Evolutionary conservation across 768 basidiomycete species (phyloP).

Genomic region (Pilatotrama ljubarskyi): DNA sequence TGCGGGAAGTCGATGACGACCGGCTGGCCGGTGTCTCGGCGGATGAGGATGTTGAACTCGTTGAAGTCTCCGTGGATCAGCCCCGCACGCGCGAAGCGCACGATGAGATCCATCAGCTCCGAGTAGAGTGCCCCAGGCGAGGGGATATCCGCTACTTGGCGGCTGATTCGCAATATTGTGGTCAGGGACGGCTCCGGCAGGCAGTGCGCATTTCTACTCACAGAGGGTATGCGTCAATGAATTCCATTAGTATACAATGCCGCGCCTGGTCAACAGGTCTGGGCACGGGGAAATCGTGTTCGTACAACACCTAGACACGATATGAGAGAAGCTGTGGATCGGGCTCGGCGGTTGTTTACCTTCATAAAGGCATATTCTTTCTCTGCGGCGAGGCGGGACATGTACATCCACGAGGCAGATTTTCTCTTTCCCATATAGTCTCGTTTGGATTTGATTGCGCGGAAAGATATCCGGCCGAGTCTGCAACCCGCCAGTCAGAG

Average conservation of each 20-base stretch:
- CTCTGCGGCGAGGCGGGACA: conserved; percentile 93
- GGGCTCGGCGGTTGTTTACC: conserved; percentile 42
- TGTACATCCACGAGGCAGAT: conserved; percentile 99
- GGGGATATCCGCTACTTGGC: conserved; percentile 81
- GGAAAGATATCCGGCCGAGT: conserved; percentile 95
- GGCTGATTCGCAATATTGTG: conserved; percentile 47
- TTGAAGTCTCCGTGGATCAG: conserved; percentile 99
- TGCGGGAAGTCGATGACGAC: conserved; percentile 98
- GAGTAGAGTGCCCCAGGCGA: conserved; percentile 92
- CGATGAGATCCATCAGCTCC: conserved; percentile 90
- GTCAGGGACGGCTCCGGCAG: conserved; percentile 1
- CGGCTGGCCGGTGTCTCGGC: conserved; percentile 70
- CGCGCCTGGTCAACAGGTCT: conserved; percentile 91
- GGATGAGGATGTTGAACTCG: conserved; percentile 97
- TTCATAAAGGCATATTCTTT: conserved; percentile 99
- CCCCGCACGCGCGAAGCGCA: conserved; percentile 89
- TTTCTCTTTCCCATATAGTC: conserved; percentile 96
- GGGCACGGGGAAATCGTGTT: conserved; percentile 92
- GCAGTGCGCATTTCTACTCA: conserved; percentile 50
- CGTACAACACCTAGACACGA: conserved; percentile 73
- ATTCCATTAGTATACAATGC: conserved; percentile 95
- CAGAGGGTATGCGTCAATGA: conserved; percentile 94
- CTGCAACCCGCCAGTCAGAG: conserved; percentile 40
- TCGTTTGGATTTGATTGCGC: conserved; percentile 93
- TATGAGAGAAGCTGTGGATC: not conserved